Evolutionary conservation across 108 stramenopile species (phyloP), one percentile per base, ranked within the genome.

Genomic region (Nitzschia sp.): DNA sequence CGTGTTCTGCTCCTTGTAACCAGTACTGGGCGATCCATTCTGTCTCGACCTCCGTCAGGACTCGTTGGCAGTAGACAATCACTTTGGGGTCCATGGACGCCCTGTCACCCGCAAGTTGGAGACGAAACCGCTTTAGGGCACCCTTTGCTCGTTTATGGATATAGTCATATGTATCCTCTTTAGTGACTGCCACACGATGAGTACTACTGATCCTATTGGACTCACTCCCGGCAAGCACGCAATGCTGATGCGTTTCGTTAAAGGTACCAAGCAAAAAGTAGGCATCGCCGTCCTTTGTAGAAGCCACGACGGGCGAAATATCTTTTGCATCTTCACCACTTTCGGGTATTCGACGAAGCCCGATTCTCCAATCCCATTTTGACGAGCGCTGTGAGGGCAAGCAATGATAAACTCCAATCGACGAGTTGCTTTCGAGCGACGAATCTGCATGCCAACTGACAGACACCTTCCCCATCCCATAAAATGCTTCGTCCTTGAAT

Each of bases 361-460:
- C 91, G 29, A 93, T 87, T 54, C 86, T 74, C 89, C 89, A 93
- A 36, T 73, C 85, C 79, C 54, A 72, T 23, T 34, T 61, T 18
- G 79, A 51, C 33, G 54, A 13, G 5, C 57, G 42, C 53, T 74
- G 73, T 8, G 73, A 66, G 33, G 71, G 59, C 24, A 85, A 59
- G 30, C 70, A 69, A 64, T 95, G 94, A 74, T 88, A 95, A 13
- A 95, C 89, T 17, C 85, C 91, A 45, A 95, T 95, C 21, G 85
- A 81, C 24, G 75, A 77, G 21, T 70, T 91, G 61, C 86, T 81
- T 54, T 89, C 70, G 46, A 96, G 72, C 1, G 92, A 93, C 25
- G 87, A 89, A 67, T 96, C 96, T 45, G 90, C 89, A 59, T 96
- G 96, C 96, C 96, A 96, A 58, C 87, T 86, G 35, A 96, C 96